Evolutionary conservation across 179 eudicot species (phyloP), one percentile per base, ranked within the genome.

Genomic region (Carnegiea gigantea): DNA sequence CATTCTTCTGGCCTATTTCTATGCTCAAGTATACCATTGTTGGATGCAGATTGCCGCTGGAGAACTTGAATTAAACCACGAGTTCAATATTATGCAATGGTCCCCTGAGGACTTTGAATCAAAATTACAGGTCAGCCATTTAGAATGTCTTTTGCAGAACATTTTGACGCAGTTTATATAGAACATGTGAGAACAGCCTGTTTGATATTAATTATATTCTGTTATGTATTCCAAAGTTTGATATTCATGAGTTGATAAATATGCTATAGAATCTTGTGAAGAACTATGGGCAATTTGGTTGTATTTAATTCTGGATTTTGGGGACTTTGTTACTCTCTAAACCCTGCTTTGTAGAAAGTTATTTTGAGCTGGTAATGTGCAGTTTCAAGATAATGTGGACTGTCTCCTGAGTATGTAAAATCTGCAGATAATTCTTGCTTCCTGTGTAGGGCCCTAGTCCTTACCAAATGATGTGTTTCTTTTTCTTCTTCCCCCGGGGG

Each of bases 61-160:
- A 81, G 99, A 97, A 88, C 92, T 95, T 74, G 99, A 97, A 84
- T 85, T 95, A 75, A 93, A 91, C 76, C 91, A 87, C 48, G 95
- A 89, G 86, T 89, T 86, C 79, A 92, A 89, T 78, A 75, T 89
- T 60, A 88, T 88, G 84, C 90, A 91, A 80, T 93, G 97, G 95
- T 88, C 98, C 68, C 98, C 99, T 13, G 95, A 92, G 83, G 99
- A 97, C 80, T 93, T 97, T 70, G 98, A 97, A 87, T 85, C 97
- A 81, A 97, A 97, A 88, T 82, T 97, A 83, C 98, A 92, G 97
- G 99, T 92, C 77, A 84, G 89, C 54, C 38, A 51, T 28, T 17
- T 5, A 57, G 30, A 33, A 54, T 51, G 49, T 28, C 74, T 80
- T 48, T 76, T 67, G 75, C 4, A 49, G 4, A 76, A 51, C 76